Evolutionary conservation across 2,329 filamentous ascomycete genomes (phyloP).

Genomic region (Ceratocystis albifundus): DNA sequence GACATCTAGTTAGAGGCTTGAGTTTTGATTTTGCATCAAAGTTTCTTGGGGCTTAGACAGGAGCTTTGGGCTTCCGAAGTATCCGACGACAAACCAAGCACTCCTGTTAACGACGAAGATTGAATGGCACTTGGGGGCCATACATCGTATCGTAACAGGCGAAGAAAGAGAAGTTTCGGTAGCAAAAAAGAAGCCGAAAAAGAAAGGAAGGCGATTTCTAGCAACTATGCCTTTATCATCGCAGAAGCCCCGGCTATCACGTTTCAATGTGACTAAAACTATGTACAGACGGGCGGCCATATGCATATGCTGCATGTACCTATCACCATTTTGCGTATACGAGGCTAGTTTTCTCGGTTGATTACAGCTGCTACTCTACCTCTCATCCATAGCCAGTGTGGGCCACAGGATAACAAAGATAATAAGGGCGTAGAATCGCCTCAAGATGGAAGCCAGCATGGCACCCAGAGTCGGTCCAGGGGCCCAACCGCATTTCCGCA

Average conservation of each 20-base stretch:
- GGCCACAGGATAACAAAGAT: not conserved
- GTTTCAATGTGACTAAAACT: not conserved
- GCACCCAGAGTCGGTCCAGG: not conserved
- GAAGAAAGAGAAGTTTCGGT: not conserved
- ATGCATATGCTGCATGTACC: not conserved
- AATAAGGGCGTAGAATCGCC: too few species aligned
- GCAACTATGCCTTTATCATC: not conserved
- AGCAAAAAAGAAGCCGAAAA: not conserved
- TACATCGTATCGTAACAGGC: not conserved
- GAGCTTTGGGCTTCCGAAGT: not conserved
- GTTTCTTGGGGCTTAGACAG: not conserved
- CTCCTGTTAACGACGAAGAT: not conserved
- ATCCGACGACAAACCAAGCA: not conserved
- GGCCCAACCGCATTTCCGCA: not conserved
- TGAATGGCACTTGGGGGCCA: not conserved
- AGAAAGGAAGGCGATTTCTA: not conserved
- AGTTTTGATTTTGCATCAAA: not conserved
- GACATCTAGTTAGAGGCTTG: not conserved
- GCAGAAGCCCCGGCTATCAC: not conserved
- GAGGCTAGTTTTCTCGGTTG: not conserved
- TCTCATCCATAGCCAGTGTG: not conserved
- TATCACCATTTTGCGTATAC: constrained; percentile 1
- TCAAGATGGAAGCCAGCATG: not conserved
- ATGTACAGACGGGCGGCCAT: constrained; percentile 1
- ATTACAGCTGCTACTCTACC: not conserved